phyloP scores from a whole-genome alignment of 1,139 yeast genomes.

The Saccharomyces pastorianus region DNA sequence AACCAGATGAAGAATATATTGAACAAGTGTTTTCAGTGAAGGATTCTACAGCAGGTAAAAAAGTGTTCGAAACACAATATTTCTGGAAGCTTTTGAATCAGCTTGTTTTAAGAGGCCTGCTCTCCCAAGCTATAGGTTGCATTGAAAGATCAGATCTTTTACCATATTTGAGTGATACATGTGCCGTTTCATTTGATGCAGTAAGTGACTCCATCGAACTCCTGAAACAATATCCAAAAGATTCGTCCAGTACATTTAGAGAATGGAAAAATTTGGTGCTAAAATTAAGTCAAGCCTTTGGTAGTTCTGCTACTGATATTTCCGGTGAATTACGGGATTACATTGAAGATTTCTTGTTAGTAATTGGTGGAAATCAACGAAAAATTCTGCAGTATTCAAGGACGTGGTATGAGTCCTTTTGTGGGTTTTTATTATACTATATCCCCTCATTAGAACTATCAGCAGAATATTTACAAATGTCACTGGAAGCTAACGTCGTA shows the following conservation, averaged over 20 bases:
- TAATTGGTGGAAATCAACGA: conserved; percentile 25
- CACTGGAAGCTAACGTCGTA: conserved; percentile 33
- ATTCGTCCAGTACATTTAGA: conserved; percentile 28
- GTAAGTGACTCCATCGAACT: conserved; percentile 42
- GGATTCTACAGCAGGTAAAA: conserved; percentile 20
- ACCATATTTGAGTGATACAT: conserved; percentile 13
- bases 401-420: conserved; percentile 66
- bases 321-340: conserved; percentile 23
- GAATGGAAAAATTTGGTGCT: conserved; percentile 33
- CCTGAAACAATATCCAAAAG: conserved; percentile 32
- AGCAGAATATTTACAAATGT: conserved; percentile 36
- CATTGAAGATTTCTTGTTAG: conserved; percentile 22
- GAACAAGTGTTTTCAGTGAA: conserved; percentile 18
- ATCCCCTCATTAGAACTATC: conserved; percentile 45
- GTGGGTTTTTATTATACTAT: conserved; percentile 54
- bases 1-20: conserved; percentile 46
- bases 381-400: conserved; percentile 25
- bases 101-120: conserved; percentile 54
- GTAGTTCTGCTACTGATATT: conserved; percentile 19
- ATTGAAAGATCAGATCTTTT: conserved; percentile 33
- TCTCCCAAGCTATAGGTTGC: conserved; percentile 47
- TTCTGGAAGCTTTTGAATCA: conserved; percentile 63
- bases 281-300: conserved; percentile 24
- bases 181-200: conserved; percentile 30
- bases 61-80: conserved; percentile 46